A percentile compares a stretch with the other conserved stretches of the same genome.
phyloP scores from a whole-genome alignment of 116 monocot genomes.

The Trichopus zeylanicus region DNA sequence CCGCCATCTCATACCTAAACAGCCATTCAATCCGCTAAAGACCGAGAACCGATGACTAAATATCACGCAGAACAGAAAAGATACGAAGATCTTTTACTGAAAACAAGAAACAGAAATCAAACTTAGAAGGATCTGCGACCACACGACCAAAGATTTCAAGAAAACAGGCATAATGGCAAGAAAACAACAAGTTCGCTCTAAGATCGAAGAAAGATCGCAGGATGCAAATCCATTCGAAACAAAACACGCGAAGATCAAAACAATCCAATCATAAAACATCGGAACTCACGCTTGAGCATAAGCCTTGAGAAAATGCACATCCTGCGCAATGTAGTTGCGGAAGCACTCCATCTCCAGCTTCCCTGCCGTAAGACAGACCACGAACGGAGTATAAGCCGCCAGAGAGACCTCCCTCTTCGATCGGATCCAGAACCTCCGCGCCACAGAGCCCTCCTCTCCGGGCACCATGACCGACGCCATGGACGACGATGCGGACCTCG shows the following conservation, averaged over 20 bases:
- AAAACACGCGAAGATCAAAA: background rate
- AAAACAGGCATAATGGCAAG: background rate
- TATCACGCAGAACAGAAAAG: background rate
- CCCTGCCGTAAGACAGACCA: constrained; percentile 74
- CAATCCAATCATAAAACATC: background rate
- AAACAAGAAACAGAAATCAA: background rate
- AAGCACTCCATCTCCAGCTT: constrained; percentile 55
- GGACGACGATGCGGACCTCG: background rate
- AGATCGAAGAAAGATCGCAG: background rate
- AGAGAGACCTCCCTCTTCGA: constrained; percentile 40
- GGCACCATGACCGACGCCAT: constrained; percentile 11
- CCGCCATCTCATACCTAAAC: constrained; percentile 82
- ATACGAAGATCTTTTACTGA: background rate
- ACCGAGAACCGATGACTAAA: background rate
- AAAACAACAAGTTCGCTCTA: background rate
- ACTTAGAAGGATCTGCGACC: background rate
- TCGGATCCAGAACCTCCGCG: constrained; percentile 58
- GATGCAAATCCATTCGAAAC: background rate
- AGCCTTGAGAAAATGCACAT: constrained; percentile 62
- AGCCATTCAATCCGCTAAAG: background rate
- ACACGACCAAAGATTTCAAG: background rate
- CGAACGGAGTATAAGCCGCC: constrained; percentile 66
- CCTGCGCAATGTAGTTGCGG: constrained; percentile 74
- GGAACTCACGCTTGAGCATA: constrained; percentile 76
- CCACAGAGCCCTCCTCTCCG: constrained; percentile 39